These are phyloP conservation scores for Starmerella sp. DNA, from an alignment of 805 yeast species.

Conservation along the genomic window DNA sequence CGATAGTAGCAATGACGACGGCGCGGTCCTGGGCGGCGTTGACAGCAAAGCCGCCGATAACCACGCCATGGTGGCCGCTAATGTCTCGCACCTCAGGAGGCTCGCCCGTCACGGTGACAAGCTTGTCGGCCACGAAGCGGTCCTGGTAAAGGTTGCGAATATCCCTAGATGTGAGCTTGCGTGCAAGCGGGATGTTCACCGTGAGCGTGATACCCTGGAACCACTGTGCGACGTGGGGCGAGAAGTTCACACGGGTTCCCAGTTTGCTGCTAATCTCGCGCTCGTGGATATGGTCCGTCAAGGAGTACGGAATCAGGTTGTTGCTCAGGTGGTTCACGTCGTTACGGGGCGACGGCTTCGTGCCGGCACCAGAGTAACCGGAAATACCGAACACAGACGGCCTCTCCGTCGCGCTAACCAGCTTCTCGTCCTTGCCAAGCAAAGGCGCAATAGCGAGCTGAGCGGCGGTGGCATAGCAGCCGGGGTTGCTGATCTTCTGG, in stretches of 20 bases:
- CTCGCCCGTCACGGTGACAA: slow-evolving; percentile 78
- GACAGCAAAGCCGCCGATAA: slow-evolving; percentile 91
- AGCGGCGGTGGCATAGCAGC: slow-evolving; percentile 98
- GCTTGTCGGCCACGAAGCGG: slow-evolving; percentile 73
- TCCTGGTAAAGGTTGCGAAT: slow-evolving; percentile 78
- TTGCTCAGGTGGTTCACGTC: slow-evolving; percentile 62
- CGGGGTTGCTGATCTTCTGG: slow-evolving; percentile 85
- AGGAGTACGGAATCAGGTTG: slow-evolving; percentile 86
- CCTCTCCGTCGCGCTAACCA: slow-evolving; percentile 46
- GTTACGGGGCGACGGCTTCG: slow-evolving; percentile 95
- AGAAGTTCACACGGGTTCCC: slow-evolving; percentile 71
- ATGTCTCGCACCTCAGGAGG: slow-evolving; percentile 88
- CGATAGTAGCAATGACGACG: slow-evolving; percentile 90
- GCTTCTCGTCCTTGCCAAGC: slow-evolving; percentile 20
- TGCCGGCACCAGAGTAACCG: slow-evolving; percentile 98
- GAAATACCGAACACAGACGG: slow-evolving; percentile 92
- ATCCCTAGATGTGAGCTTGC: slow-evolving; percentile 63
- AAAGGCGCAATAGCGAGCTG: slow-evolving; percentile 87
- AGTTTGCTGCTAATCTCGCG: slow-evolving; percentile 76
- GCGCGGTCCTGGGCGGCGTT: slow-evolving; percentile 80
- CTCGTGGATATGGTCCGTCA: slow-evolving; percentile 96
- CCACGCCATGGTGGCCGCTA: slow-evolving; percentile 88
- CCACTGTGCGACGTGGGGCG: slow-evolving; percentile 98
- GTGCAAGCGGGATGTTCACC: slow-evolving; percentile 67
- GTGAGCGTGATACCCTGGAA: slow-evolving; percentile 97